A percentile compares a stretch with the other conserved stretches of the same genome.
Conservation (phyloP, 1,284 basidiomycete genomes). For the Cryptococcus sp. region DNA sequence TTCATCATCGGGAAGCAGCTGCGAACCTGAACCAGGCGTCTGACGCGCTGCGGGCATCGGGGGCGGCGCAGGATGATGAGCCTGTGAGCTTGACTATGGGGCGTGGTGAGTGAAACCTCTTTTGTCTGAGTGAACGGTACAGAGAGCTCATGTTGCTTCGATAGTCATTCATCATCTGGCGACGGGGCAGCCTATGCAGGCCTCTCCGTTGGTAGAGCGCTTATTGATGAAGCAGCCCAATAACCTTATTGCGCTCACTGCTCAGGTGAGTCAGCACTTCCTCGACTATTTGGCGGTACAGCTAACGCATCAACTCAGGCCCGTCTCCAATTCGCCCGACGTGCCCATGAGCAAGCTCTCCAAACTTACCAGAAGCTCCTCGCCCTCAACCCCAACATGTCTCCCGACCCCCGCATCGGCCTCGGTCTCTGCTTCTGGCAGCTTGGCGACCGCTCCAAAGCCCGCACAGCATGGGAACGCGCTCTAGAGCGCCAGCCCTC, state of each 20-base stretch:
- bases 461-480: slow-evolving; percentile 80
- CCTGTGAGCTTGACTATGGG: slow-evolving; percentile 41
- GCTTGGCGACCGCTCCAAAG: slow-evolving; percentile 72
- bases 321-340: slow-evolving; percentile 72
- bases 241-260: slow-evolving; percentile 57
- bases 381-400: slow-evolving; percentile 66
- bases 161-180: slow-evolving; percentile 77
- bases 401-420: slow-evolving; percentile 86
- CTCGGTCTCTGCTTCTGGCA: slow-evolving; percentile 89
- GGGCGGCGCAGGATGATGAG: slow-evolving; percentile 36
- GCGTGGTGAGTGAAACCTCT: slow-evolving; percentile 17
- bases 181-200: slow-evolving; percentile 71
- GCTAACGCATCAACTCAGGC: slow-evolving; percentile 57
- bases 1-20: slow-evolving; percentile 63
- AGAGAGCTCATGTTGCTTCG: background rate
- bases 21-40: slow-evolving; percentile 66
- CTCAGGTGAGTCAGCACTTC: slow-evolving; percentile 18
- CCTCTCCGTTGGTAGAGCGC: slow-evolving; percentile 72
- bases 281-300: background rate
- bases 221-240: slow-evolving; percentile 74
- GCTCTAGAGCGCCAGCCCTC: slow-evolving; percentile 61
- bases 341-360: slow-evolving; percentile 72
- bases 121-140: background rate
- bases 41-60: slow-evolving; percentile 58
- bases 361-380: slow-evolving; percentile 80